These are phyloP conservation scores for Lupinus albus DNA, from an alignment of 306 rosid genomes.

Conservation along the genomic window DNA sequence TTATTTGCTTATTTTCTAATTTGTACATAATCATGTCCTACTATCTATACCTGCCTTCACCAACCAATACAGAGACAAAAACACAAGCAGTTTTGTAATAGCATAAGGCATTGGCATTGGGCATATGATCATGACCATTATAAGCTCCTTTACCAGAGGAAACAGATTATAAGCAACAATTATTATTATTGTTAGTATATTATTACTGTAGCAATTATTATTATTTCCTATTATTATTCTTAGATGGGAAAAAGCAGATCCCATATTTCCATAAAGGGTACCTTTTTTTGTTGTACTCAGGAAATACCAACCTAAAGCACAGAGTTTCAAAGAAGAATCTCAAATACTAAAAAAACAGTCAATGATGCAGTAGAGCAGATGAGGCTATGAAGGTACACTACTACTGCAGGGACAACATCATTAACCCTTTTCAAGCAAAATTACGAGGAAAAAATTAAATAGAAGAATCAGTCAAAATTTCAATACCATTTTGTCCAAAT, in stretches of 20 bases:
- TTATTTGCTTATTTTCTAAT: slow-evolving; percentile 15
- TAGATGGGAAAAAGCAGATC: slow-evolving; percentile 74
- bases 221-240: slow-evolving; percentile 1
- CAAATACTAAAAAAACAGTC: slow-evolving; percentile 55
- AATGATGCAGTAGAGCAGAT: slow-evolving; percentile 80
- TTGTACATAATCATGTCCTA: slow-evolving; percentile 58
- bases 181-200: slow-evolving; percentile 3
- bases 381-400: slow-evolving; percentile 63
- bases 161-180: slow-evolving; percentile 50
- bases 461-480: slow-evolving; percentile 33
- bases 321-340: slow-evolving; percentile 79
- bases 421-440: slow-evolving; percentile 56
- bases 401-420: slow-evolving; percentile 66
- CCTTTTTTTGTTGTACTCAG: slow-evolving; percentile 75
- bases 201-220: slow-evolving; percentile 1
- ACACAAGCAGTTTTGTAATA: slow-evolving; percentile 61
- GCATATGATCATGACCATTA: slow-evolving; percentile 81
- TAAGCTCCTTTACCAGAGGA: slow-evolving; percentile 54
- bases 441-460: slow-evolving; percentile 34
- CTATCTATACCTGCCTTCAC: slow-evolving; percentile 61
- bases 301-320: slow-evolving; percentile 85
- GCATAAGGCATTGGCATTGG: slow-evolving; percentile 52
- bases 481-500: slow-evolving; percentile 14
- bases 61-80: slow-evolving; percentile 56
- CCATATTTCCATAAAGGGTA: slow-evolving; percentile 81